phyloP scores from a whole-genome alignment of 176 grass and related monocot genomes.

The Alopecurus myosuroides region DNA sequence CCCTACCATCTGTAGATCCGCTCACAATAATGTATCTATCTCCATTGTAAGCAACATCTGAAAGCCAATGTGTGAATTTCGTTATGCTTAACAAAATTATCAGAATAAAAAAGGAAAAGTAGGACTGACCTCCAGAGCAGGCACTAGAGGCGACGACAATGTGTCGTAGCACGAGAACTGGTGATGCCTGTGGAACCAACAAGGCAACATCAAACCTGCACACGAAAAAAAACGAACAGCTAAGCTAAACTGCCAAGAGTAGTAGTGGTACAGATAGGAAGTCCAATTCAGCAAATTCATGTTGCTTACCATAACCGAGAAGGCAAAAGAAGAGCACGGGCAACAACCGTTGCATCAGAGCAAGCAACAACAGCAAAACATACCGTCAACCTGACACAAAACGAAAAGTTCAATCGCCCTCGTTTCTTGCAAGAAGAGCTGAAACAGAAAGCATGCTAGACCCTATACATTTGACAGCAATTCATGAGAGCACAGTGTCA shows the following conservation, averaged over 20 bases:
- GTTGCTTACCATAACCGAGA: constrained; percentile 71
- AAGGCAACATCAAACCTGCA: constrained; percentile 93
- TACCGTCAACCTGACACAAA: constrained; percentile 54
- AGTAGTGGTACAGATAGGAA: background rate
- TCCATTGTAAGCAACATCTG: constrained; percentile 30
- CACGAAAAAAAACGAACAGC: constrained; percentile 21
- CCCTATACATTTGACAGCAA: background rate
- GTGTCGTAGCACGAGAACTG: constrained; percentile 66
- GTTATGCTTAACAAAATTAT: constrained; percentile 13
- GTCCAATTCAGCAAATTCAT: constrained; percentile 7
- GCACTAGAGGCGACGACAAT: constrained; percentile 29
- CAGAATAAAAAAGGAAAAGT: background rate
- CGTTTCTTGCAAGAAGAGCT: constrained; percentile 14
- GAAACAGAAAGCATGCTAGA: constrained; percentile 3
- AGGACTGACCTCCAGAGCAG: constrained; percentile 30
- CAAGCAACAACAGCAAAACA: constrained; percentile 89
- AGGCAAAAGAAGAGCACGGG: constrained; percentile 90
- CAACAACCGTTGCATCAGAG: constrained; percentile 76
- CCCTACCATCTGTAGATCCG: constrained; percentile 83
- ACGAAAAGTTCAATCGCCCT: background rate
- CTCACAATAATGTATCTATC: constrained; percentile 64
- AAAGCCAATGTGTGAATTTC: constrained; percentile 9
- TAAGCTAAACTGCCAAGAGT: constrained; percentile 17
- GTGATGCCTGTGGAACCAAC: constrained; percentile 63
- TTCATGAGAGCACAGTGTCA: background rate